Percentiles rank a stretch among this genome's conserved stretches.
Evolutionary conservation across 768 basidiomycete genomes (phyloP).

Genomic region (Mycena galopus): DNA sequence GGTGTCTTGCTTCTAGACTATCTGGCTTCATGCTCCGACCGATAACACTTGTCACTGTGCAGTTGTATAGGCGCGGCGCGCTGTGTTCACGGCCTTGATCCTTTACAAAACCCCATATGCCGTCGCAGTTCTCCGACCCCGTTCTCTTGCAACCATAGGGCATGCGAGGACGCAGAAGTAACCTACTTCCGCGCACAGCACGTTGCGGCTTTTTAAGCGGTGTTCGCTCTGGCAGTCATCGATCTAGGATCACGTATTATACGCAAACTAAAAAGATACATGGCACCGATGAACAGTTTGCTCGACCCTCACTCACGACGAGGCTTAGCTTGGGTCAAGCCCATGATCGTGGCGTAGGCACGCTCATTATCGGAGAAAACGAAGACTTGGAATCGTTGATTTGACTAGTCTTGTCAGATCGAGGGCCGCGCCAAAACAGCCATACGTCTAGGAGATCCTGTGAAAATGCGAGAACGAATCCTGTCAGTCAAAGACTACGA

Average conservation of each 20-base stretch:
- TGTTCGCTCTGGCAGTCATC: too few relatives aligned
- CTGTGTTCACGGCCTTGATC: too few relatives aligned
- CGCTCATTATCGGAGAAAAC: not conserved
- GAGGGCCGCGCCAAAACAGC: conserved; percentile 13
- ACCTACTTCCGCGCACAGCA: conserved; percentile 25
- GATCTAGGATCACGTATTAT: too few relatives aligned
- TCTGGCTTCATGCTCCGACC: too few relatives aligned
- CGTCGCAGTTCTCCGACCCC: conserved; percentile 11
- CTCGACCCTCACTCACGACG: not conserved
- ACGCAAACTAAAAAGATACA: too few relatives aligned
- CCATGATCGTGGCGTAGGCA: conserved; percentile 2
- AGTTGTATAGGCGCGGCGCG: too few relatives aligned
- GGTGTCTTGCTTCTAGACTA: too few relatives aligned
- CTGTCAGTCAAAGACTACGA: too few relatives aligned
- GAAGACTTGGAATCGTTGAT: conserved; percentile 6
- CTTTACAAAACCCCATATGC: too few relatives aligned
- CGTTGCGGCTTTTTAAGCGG: not conserved
- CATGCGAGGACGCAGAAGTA: conserved; percentile 26
- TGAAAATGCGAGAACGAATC: too few relatives aligned
- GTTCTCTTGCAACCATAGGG: not conserved
- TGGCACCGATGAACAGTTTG: not conserved
- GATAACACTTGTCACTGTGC: too few relatives aligned
- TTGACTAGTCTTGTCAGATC: not conserved
- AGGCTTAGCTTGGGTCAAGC: not conserved
- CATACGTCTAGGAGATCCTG: conserved; percentile 31